Conservation (phyloP, 352 stramenopile genomes). For the Globisporangium abappressorium region DNA sequence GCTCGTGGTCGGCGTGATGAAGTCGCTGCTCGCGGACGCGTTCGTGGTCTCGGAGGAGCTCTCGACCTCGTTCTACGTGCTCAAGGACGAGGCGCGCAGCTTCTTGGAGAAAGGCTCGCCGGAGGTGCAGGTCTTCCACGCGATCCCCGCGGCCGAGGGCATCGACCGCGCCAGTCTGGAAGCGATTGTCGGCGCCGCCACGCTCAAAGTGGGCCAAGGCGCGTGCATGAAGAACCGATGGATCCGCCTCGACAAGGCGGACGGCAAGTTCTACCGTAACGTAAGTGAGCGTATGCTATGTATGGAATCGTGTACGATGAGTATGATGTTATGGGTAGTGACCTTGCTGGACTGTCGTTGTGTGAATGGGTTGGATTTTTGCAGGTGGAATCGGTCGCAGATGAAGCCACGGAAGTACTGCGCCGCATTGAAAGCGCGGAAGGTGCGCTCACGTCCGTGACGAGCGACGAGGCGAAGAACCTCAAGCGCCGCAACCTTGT, state of each 20-base stretch:
- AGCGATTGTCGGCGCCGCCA: slow-evolving; percentile 71
- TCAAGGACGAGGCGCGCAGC: slow-evolving; percentile 89
- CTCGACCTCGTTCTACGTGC: slow-evolving; percentile 89
- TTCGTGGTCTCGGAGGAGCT: slow-evolving; percentile 86
- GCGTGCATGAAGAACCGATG: slow-evolving; percentile 99
- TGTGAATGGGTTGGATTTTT: neutral
- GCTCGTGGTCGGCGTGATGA: slow-evolving; percentile 93
- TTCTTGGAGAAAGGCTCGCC: slow-evolving; percentile 76
- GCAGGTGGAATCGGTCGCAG: slow-evolving; percentile 47
- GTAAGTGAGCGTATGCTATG: slow-evolving; percentile 23
- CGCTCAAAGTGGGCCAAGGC: slow-evolving; percentile 94
- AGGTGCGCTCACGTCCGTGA: slow-evolving; percentile 62
- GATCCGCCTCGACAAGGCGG: slow-evolving; percentile 92
- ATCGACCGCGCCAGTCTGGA: slow-evolving; percentile 83
- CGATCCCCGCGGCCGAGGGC: slow-evolving; percentile 65
- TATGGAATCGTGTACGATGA: neutral
- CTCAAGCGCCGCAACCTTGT: slow-evolving; percentile 84
- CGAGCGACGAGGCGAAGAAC: slow-evolving; percentile 71
- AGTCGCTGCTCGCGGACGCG: slow-evolving; percentile 93
- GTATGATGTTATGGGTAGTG: neutral
- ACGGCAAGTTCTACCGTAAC: slow-evolving; percentile 85
- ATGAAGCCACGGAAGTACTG: slow-evolving; percentile 86
- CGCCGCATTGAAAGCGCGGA: slow-evolving; percentile 64
- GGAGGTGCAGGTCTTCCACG: slow-evolving; percentile 82
- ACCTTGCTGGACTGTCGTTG: neutral